Conservation (phyloP, 2,329 filamentous ascomycete genomes). For the Verticillium albo-atrum region DNA sequence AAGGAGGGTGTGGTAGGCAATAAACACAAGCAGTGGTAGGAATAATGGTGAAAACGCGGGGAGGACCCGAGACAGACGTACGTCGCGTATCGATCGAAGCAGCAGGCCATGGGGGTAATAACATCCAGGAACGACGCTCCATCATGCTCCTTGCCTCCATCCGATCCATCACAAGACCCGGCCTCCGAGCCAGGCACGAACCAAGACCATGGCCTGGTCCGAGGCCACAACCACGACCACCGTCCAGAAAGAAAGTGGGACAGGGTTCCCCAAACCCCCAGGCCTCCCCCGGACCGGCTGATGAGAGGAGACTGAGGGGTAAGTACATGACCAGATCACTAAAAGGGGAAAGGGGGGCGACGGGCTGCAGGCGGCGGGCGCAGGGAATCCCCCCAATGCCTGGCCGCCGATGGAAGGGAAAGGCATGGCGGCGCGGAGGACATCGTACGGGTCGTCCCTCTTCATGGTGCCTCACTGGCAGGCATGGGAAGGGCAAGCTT, state of each 20-base stretch:
- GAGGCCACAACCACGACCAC: too few species aligned
- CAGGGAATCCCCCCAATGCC: not conserved
- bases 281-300: slow-evolving; percentile 1
- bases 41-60: not conserved
- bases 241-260: slow-evolving; percentile 15
- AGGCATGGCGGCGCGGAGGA: not conserved
- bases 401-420: not conserved
- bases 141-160: not conserved
- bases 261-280: slow-evolving; percentile 1
- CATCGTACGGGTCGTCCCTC: not conserved
- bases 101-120: not conserved
- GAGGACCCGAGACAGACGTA: not conserved
- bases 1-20: not conserved
- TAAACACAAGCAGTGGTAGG: not conserved
- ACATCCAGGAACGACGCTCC: not conserved
- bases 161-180: not conserved
- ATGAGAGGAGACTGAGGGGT: slow-evolving; percentile 1
- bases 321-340: not conserved
- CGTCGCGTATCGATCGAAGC: not conserved
- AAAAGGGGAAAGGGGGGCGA: not conserved
- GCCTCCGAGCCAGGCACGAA: not conserved
- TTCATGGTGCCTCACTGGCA: not conserved
- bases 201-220: not conserved
- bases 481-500: not conserved
- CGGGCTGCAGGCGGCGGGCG: not conserved